These are phyloP conservation scores for Micractinium sp. DNA, from an alignment of 139 green algal genomes.

Conservation along the genomic window DNA sequence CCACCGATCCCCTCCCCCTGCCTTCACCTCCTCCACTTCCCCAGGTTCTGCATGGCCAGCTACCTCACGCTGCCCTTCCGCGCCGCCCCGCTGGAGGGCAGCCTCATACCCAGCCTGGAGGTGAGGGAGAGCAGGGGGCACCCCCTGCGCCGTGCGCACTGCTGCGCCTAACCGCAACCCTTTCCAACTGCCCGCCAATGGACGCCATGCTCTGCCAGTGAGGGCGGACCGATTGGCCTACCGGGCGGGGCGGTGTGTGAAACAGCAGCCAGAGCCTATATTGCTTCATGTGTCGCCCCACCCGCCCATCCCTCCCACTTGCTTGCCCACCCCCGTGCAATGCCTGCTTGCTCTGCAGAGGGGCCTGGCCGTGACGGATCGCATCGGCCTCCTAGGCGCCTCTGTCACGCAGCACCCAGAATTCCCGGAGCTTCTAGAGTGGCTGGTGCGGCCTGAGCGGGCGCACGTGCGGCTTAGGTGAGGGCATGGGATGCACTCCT, in stretches of 20 bases:
- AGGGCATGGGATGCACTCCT: not conserved
- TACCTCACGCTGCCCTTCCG: conserved; percentile 67
- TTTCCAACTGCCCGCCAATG: no score
- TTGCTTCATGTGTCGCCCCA: no score
- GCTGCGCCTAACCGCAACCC: no score
- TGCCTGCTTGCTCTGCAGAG: not conserved
- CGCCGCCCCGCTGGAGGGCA: conserved; percentile 47
- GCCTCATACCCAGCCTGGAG: conserved; percentile 60
- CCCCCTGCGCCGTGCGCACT: no score
- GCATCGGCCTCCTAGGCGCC: conserved; percentile 58
- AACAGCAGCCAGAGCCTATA: no score
- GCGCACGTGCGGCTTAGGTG: conserved; percentile 48
- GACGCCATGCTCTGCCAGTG: no score
- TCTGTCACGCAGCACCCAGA: conserved; percentile 69
- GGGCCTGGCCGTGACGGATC: conserved; percentile 56
- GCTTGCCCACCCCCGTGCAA: not conserved
- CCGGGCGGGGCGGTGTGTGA: no score
- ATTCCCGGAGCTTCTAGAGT: conserved; percentile 54
- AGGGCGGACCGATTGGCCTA: no score
- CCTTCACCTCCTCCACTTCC: not conserved
- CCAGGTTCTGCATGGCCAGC: conserved; percentile 60
- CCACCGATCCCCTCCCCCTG: no score
- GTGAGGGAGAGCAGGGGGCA: not conserved
- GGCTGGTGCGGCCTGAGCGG: conserved; percentile 50
- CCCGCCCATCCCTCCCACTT: not conserved